Evolutionary conservation across 2,329 filamentous ascomycete genomes (phyloP), one percentile per base, ranked within the genome.

Genomic region (Cladosporium sp.): DNA sequence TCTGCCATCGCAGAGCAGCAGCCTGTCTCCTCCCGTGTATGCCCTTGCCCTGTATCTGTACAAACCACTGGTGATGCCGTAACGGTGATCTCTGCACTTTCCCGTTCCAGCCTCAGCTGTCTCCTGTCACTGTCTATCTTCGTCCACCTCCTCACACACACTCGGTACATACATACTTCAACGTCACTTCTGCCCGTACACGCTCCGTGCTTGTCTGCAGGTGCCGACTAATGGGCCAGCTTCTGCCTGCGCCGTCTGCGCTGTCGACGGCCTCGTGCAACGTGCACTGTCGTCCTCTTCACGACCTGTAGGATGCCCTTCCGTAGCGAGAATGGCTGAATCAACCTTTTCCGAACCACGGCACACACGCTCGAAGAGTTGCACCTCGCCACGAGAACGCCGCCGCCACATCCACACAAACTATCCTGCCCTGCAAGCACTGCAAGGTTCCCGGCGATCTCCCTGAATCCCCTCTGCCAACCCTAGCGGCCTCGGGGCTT

Each of bases 331-430:
- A 25, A 25, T 48, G 45, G 45, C 45, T 48, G 38, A 39, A 32
- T 25, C 38, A 15, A 27, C 19, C 19, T 27, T 35, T 48, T 19
- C 27, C 36, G 9, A 16, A 11, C 45, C 27, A 33, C 30, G 42
- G 42, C 35, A 30, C 43, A 18, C n/a, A n/a, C 32, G 11, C 16
- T 16, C 22, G 22, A 8, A 16, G 22, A 46, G 32, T 46, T 40
- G 16, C 45, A 33, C 45, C 35, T 39, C 38, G 25, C 45, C 45
- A 48, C 36, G 45, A 48, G 36, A 48, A 33, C 18, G 41, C 20
- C 38, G 16, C 32, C 11, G 32, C 32, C 32, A 35, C 32, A 15
- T 15, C 32, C 32, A 35, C 13, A 15, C 12, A 27, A 27, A 27
- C 22, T 27, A 5, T 27, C 22, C 9, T 4, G 22, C 22, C 9